phyloP scores from a whole-genome alignment of 345 rosid species.

The Syzygium aqueum region DNA sequence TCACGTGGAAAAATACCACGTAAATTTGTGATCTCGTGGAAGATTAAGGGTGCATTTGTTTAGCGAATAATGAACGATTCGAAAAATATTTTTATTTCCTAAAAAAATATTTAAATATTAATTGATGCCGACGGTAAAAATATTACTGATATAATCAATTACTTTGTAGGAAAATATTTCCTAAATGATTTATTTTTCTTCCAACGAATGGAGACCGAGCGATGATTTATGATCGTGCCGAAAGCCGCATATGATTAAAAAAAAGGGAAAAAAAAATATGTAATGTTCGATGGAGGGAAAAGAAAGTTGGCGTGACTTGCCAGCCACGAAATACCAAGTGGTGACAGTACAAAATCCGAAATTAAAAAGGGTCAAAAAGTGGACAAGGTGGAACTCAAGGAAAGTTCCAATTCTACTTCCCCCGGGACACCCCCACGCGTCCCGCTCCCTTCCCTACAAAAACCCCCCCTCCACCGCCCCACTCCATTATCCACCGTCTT shows the following conservation, averaged over 20 bases:
- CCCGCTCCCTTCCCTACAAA: not conserved
- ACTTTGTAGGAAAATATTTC: not conserved
- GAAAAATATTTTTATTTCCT: rapidly evolving
- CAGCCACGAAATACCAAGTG: not conserved
- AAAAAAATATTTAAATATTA: no score
- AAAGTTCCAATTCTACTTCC: not conserved
- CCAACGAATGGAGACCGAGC: no score
- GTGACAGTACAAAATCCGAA: not conserved
- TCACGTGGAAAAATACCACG: no score
- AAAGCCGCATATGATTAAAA: not conserved
- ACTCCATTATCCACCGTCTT: not conserved
- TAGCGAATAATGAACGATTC: rapidly evolving
- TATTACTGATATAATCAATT: no score
- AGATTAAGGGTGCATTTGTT: rapidly evolving
- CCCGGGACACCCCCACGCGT: not conserved
- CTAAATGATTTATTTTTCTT: no score
- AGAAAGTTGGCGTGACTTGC: not conserved
- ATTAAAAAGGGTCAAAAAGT: not conserved
- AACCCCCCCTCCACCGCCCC: not conserved
- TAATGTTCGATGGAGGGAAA: not conserved
- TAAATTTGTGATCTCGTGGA: not conserved
- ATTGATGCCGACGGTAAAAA: no score
- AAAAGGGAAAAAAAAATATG: not conserved
- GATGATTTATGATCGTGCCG: rapidly evolving
- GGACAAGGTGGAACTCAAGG: not conserved